Evolutionary conservation across 257 asterid species (phyloP), one percentile per base, ranked within the genome.

Genomic region (Ilex asprella): DNA sequence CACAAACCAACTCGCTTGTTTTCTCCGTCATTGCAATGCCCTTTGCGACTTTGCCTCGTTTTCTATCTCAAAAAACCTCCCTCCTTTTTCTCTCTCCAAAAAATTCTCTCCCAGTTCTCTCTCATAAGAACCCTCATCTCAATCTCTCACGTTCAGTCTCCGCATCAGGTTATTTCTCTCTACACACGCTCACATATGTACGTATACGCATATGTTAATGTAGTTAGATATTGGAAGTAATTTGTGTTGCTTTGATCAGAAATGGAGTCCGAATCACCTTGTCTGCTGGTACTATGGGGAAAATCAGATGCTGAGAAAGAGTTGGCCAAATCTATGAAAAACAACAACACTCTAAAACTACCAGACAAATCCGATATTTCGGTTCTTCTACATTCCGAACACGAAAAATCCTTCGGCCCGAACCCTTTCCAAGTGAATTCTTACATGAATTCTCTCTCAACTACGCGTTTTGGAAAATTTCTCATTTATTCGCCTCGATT

Each of bases 401-500:
- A 58, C 27, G 81, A 78, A 63, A 70, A 62, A 13, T 44, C 31
- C 31, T 14, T 44, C 16, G 76, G 32, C 13, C 50, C 56, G 6
- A 86, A 67, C 7, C 74, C 31, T 30, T 93, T 89, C 69, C 72
- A 63, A 30, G 44, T 84, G 31, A 55, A 75, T 32, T 72, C 84
- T 62, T 87, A 79, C 77, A 74, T 87, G 77, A 64, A 71, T 64
- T 68, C 68, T 29, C 86, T 93, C 29, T 68, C 82, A 3, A 71
- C 96, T 12, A 65, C 71, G 58, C 66, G 77, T 16, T 81, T 85
- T 54, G 99, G 97, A 39, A 87, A 77, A 73, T 70, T 92, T 68
- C 77, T 92, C 31, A 21, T 92, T 73, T 85, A 82, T 77, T 83
- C 99, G 32, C 89, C 94, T 15, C 77, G 76, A 74, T 70, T 89